Evolutionary conservation across 2,329 filamentous ascomycete genomes (phyloP).

Genomic region (Bertia moriformis): DNA sequence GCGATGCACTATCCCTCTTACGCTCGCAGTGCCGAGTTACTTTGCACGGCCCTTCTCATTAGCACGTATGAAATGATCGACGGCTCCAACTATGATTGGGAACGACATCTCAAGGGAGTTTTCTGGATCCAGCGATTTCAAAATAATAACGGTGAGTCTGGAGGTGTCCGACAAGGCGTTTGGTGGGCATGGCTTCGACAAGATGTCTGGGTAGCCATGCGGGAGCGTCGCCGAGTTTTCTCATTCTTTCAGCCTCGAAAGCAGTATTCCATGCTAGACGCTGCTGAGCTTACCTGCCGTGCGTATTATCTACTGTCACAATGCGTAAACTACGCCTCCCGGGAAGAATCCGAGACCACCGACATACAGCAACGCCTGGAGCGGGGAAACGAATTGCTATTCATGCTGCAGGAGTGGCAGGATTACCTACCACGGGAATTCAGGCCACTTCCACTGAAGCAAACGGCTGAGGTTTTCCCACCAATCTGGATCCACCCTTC

Average conservation of each 20-base stretch:
- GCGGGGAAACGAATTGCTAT: neutral
- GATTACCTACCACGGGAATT: neutral
- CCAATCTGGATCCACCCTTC: neutral
- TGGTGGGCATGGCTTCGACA: conserved; percentile 58
- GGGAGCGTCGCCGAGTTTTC: conserved; percentile 36
- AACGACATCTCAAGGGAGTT: conserved; percentile 46
- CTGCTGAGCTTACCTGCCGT: conserved; percentile 35
- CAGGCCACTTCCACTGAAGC: neutral
- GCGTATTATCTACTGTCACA: conserved; percentile 39
- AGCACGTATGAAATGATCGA: conserved; percentile 56
- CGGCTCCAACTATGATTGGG: conserved; percentile 36
- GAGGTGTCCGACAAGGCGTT: conserved; percentile 37
- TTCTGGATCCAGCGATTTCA: conserved; percentile 53
- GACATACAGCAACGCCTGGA: neutral
- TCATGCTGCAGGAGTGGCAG: neutral
- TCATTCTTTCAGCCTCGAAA: conserved; percentile 42
- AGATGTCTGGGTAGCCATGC: conserved; percentile 50
- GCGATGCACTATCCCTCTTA: conserved; percentile 43
- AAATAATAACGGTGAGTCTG: conserved; percentile 41
- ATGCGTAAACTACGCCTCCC: conserved; percentile 33
- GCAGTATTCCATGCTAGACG: conserved; percentile 27
- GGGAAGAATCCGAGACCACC: neutral
- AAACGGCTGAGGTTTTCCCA: neutral
- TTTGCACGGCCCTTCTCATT: conserved; percentile 43
- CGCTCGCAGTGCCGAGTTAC: conserved; percentile 38